These are phyloP conservation scores for Alloteropsis angusta DNA, from an alignment of 202 grass and related monocot species.

Conservation along the genomic window DNA sequence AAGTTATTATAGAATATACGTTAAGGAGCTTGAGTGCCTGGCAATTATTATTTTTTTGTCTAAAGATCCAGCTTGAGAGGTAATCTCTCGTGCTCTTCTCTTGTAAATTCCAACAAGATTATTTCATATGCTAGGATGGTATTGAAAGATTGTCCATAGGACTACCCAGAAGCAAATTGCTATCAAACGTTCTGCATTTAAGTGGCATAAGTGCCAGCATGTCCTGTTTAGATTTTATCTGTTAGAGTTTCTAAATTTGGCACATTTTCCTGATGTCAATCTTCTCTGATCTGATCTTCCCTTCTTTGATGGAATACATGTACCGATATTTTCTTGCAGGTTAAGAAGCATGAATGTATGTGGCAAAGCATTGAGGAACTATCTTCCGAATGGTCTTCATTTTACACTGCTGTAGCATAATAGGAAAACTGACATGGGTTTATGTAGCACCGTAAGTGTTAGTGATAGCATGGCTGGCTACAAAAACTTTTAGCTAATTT, in stretches of 20 bases:
- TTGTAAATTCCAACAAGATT: not conserved
- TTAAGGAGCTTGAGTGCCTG: not conserved
- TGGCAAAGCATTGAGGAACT: not conserved
- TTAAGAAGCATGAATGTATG: not conserved
- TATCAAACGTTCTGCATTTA: not conserved
- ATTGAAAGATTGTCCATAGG: not conserved
- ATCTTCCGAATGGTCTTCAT: not conserved
- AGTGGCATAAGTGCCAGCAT: not conserved
- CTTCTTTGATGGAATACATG: not conserved
- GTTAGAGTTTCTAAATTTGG: not conserved
- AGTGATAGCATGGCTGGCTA: not conserved
- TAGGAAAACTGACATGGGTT: not conserved
- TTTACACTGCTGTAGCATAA: not conserved
- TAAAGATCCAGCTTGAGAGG: not conserved
- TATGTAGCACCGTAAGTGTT: not conserved
- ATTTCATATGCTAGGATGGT: not conserved
- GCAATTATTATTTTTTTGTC: not conserved
- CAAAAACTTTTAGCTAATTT: not conserved
- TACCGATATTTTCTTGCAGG: conserved; percentile 5
- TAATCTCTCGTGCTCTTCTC: not conserved
- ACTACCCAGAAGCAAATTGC: not conserved
- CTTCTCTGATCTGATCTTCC: not conserved
- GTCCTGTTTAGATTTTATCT: not conserved
- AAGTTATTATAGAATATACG: not conserved
- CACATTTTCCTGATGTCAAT: not conserved